Base-by-base conservation (phyloP, 2,329 filamentous ascomycete species). In the Aspergillus brasiliensis region DNA sequence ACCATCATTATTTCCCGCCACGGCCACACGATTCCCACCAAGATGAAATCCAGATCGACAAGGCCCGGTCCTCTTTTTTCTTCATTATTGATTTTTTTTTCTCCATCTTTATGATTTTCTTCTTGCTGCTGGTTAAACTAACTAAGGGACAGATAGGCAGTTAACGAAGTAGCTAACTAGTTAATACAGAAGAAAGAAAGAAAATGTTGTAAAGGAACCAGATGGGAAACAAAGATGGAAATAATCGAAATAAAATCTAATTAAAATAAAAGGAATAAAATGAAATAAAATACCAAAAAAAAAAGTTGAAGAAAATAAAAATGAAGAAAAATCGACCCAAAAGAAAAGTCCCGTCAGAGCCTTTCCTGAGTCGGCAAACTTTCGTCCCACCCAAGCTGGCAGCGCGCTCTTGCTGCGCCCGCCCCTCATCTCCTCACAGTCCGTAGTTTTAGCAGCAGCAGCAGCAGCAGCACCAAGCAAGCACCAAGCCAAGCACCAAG, bases 331-430 rank as follows among this genome's bases (percentile, higher is more conserved):
- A 13, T 34, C 31, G 31, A 34, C 11, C 31, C 31, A 34, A 34
- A 34, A 34, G 31, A 34, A 34, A 34, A 34, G 11, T 11, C 31
- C 31, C 31, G 31, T 34, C 31, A 34, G 44, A 47, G 47, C 47
- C 44, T 51, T 58, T 31, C 59, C 27, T 23, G 40, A 61, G 57
- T 66, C 60, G 63, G 65, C 62, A 65, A 66, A 64, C 57, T 63
- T 61, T 65, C 56, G 63, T 66, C 63, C 65, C 65, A 67, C 65
- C 23, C 56, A 58, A 58, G 56, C 42, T 52, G 51, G 52, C 34
- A 58, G 52, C 55, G 54, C 58, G n/a, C 13, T 34, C 31, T 34
- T 34, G 31, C 31, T 56, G 53, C 63, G 64, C 64, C 63, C 63
- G 64, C 64, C 63, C 63, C 63, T 67, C 63, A 53, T 65, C 58